These are phyloP conservation scores for Sphaerobolus stellatus DNA, from an alignment of 1,284 basidiomycete species.

Conservation along the genomic window DNA sequence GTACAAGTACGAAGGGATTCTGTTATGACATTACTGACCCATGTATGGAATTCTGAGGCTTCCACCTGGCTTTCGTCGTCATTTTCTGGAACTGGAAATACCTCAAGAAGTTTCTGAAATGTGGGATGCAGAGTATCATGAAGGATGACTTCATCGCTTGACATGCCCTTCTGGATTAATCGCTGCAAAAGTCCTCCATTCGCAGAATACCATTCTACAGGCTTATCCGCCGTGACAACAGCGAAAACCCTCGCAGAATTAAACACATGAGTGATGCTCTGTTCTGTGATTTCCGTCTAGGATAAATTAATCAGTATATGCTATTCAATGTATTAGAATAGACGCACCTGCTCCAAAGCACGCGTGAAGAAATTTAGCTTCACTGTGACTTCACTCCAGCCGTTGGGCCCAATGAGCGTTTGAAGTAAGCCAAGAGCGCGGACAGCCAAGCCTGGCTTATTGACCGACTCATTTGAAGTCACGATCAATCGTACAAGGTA, in stretches of 20 bases:
- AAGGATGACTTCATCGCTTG: conserved; percentile 71
- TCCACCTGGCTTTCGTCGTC: conserved; percentile 67
- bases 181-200: conserved; percentile 85
- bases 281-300: conserved; percentile 76
- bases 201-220: conserved; percentile 78
- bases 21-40: conserved; percentile 74
- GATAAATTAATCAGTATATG: conserved; percentile 9
- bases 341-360: conserved; percentile 73
- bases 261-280: conserved; percentile 67
- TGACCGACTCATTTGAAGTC: conserved; percentile 68
- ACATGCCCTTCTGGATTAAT: conserved; percentile 86
- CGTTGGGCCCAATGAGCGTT: conserved; percentile 76
- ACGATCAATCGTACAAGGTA: conserved; percentile 89
- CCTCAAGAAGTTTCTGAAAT: conserved; percentile 82
- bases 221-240: conserved; percentile 81
- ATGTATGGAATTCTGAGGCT: conserved; percentile 73
- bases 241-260: conserved; percentile 90
- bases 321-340: not conserved
- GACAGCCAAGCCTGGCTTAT: conserved; percentile 64
- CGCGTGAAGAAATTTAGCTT: conserved; percentile 89
- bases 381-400: conserved; percentile 93
- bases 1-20: conserved; percentile 79
- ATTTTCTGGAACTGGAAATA: conserved; percentile 82
- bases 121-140: conserved; percentile 83
- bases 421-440: conserved; percentile 83